A percentile compares a stretch with the other conserved stretches of the same genome.
Evolutionary conservation across 495 filamentous ascomycete species (phyloP).

Genomic region (Wilcoxina mikolae): DNA sequence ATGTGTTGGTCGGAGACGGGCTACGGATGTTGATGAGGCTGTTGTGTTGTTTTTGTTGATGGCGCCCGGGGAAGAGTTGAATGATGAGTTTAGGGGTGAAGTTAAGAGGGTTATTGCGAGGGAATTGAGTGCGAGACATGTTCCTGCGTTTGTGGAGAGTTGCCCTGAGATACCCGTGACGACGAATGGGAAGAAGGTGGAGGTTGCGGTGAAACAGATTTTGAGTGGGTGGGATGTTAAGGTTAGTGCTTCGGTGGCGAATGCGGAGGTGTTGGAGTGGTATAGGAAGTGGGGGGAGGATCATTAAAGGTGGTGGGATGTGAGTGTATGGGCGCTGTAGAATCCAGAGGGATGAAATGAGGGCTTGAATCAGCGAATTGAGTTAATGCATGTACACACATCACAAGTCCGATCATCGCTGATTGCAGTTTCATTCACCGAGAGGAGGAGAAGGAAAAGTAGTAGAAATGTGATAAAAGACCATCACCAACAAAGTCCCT

Average conservation of each 20-base stretch:
- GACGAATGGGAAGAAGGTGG: constrained; percentile 87
- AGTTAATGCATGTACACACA: too few relatives aligned
- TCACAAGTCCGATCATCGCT: too few relatives aligned
- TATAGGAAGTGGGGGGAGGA: constrained; percentile 56
- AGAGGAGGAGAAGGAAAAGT: too few relatives aligned
- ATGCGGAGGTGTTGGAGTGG: constrained; percentile 70
- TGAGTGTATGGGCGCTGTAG: too few relatives aligned
- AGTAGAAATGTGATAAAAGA: too few relatives aligned
- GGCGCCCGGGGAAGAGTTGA: constrained; percentile 38
- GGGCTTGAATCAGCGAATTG: too few relatives aligned
- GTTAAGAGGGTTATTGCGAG: constrained; percentile 51
- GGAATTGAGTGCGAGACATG: constrained; percentile 72
- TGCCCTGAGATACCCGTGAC: constrained; percentile 75
- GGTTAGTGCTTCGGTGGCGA: constrained; percentile 73
- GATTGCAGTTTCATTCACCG: too few relatives aligned
- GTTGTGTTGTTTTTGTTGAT: constrained; percentile 78
- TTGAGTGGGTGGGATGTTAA: constrained; percentile 66
- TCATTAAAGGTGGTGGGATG: too few relatives aligned
- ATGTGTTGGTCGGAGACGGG: constrained; percentile 63
- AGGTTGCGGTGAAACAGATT: constrained; percentile 87
- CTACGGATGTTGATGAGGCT: constrained; percentile 62
- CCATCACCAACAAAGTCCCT: too few relatives aligned
- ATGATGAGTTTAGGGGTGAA: constrained; percentile 37
- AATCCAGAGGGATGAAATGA: too few relatives aligned
- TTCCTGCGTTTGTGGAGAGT: constrained; percentile 65